Evolutionary conservation across 345 rosid genomes (phyloP).

Genomic region (Arabidopsis suecica): DNA sequence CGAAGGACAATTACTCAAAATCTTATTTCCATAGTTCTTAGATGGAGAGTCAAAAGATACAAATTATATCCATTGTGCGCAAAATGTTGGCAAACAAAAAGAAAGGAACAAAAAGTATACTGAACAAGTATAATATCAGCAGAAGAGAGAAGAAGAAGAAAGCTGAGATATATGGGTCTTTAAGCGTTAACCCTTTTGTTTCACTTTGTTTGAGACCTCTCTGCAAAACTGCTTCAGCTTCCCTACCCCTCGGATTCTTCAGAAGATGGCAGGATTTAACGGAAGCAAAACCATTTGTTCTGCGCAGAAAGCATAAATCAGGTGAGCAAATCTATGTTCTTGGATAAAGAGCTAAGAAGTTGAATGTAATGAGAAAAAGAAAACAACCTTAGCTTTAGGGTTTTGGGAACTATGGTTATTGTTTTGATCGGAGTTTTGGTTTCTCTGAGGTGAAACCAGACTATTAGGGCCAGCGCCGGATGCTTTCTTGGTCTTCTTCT

Average conservation of each 20-base stretch:
- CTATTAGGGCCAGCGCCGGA: constrained; percentile 32
- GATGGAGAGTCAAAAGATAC: neutral
- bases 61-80: constrained; percentile 29
- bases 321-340: constrained; percentile 26
- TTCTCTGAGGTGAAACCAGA: constrained; percentile 41
- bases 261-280: constrained; percentile 16
- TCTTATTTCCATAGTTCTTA: constrained; percentile 31
- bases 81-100: constrained; percentile 34
- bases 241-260: neutral
- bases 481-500: constrained; percentile 57
- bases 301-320: constrained; percentile 31
- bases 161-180: constrained; percentile 21
- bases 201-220: constrained; percentile 34
- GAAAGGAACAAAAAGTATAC: constrained; percentile 22
- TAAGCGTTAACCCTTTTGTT: constrained; percentile 9
- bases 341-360: constrained; percentile 1
- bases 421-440: constrained; percentile 32
- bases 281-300: constrained; percentile 49
- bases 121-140: constrained; percentile 31
- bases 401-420: constrained; percentile 32
- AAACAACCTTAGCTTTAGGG: constrained; percentile 39
- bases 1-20: neutral
- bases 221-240: constrained; percentile 25
- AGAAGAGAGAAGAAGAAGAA: constrained; percentile 25
- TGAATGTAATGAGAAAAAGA: neutral